A percentile compares a stretch with the other conserved stretches of the same genome.
These are phyloP conservation scores for Pythium biforme DNA, from an alignment of 352 stramenopile genomes.

Conservation along the genomic window DNA sequence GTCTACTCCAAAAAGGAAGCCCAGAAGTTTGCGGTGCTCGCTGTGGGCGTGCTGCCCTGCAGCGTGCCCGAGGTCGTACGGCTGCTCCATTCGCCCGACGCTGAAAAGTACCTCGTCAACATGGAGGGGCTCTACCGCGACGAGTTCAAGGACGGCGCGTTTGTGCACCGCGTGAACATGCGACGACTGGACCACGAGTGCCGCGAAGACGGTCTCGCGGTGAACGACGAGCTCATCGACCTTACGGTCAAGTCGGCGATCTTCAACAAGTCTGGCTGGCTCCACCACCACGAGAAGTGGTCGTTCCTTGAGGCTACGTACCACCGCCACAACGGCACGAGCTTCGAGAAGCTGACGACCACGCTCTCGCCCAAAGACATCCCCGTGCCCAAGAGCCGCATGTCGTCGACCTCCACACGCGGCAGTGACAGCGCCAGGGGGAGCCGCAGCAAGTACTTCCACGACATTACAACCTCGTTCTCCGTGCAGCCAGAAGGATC, in stretches of 20 bases:
- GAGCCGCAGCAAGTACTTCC: constrained; percentile 15
- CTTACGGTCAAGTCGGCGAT: constrained; percentile 28
- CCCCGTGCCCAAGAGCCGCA: neutral
- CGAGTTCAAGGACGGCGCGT: constrained; percentile 29
- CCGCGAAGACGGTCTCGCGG: neutral
- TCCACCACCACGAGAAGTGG: constrained; percentile 31
- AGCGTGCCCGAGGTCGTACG: constrained; percentile 22
- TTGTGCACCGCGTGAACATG: constrained; percentile 20
- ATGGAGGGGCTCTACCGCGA: constrained; percentile 27
- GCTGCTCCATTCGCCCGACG: constrained; percentile 12
- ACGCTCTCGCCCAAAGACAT: constrained; percentile 20
- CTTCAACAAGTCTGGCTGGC: no score
- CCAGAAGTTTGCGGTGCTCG: constrained; percentile 15
- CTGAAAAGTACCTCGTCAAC: constrained; percentile 14
- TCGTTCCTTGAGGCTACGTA: constrained; percentile 25
- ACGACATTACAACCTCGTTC: constrained; percentile 23
- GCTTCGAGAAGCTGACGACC: constrained; percentile 29
- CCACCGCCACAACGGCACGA: constrained; percentile 10
- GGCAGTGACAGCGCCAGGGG: constrained; percentile 18
- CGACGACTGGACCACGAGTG: no score
- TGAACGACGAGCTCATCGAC: constrained; percentile 15
- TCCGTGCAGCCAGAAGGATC: constrained; percentile 11
- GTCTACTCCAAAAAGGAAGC: constrained; percentile 26
- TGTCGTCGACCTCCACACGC: no score
- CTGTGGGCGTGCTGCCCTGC: constrained; percentile 19